Evolutionary conservation across 192 early-diverging fungal genomes (phyloP), one percentile per base, ranked within the genome.

Genomic region (Coemansia sp.): DNA sequence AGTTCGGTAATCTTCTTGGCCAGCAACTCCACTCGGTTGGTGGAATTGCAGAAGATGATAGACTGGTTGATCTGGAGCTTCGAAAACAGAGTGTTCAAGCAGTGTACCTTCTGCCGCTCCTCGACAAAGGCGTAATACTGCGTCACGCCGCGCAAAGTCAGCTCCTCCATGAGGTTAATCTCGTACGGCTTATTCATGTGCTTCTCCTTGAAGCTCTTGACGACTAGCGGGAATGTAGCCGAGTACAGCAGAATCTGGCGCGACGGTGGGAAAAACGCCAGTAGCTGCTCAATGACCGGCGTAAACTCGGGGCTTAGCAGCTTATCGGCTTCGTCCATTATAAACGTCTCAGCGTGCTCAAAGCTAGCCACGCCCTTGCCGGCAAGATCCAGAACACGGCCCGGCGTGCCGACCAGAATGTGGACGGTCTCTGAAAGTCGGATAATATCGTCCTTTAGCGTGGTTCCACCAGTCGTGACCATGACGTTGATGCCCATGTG

Each of bases 51-150:
- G 77, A 99, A 99, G 76, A 99, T 99, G 68, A 99, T 99, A 37
- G 96, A 98, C 89, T 99, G 97, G 85, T 99, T 99, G 87, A 99
- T 97, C 92, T 99, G 97, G 27, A 99, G 91, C 92, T 96, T 96
- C 0, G 95, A 97, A 73, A 99, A 99, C 11, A 99, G 86, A 6
- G 92, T 93, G 77, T 93, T 93, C 32, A 93, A 83, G 70, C 92
- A 76, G 74, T 99, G 97, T 5, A 99, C 97, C 78, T 99, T 99
- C 73, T 99, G 97, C 68, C 93, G 87, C 75, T 99, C 97, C 81
- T 98, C 96, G 25, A 99, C 96, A 85, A 95, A 99, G 36, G 97
- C 97, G 78, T 99, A 99, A 85, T 95, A 99, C 85, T 99, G 97
- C 8, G 97, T 99, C 25, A 99, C 93, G 74, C 97, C 97, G 65